A percentile compares a stretch with the other conserved stretches of the same genome.
These are phyloP conservation scores for Carex pumila DNA, from an alignment of 176 grass and related monocot genomes.

Conservation along the genomic window DNA sequence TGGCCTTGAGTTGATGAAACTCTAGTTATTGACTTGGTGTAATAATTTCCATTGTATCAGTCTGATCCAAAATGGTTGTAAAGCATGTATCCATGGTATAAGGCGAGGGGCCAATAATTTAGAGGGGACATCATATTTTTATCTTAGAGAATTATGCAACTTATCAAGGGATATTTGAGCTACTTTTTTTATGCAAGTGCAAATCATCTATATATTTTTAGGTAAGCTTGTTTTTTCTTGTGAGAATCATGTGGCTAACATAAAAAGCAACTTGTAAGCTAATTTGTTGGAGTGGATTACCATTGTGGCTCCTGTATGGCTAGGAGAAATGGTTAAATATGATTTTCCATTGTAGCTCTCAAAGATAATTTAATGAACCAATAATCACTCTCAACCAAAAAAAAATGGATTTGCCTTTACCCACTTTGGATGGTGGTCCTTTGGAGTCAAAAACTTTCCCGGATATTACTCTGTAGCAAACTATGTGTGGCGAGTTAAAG, in stretches of 20 bases:
- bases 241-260: slow-evolving; percentile 3
- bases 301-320: background rate
- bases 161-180: background rate
- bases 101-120: background rate
- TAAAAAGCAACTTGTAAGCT: slow-evolving; percentile 45
- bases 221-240: slow-evolving; percentile 1
- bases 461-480: background rate
- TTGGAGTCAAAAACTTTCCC: background rate
- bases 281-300: slow-evolving; percentile 22
- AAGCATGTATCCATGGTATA: background rate
- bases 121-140: background rate
- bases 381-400: background rate
- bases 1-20: slow-evolving; percentile 33
- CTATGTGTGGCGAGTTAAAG: background rate
- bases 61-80: background rate
- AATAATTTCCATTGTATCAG: background rate
- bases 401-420: background rate
- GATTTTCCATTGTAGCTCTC: background rate
- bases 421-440: background rate
- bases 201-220: background rate
- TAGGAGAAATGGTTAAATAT: background rate
- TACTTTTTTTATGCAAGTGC: background rate
- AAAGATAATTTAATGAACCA: background rate
- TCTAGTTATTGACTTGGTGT: background rate
- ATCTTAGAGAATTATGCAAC: background rate